These are phyloP conservation scores for Phytophthora melonis DNA, from an alignment of 352 stramenopile species.

Conservation along the genomic window DNA sequence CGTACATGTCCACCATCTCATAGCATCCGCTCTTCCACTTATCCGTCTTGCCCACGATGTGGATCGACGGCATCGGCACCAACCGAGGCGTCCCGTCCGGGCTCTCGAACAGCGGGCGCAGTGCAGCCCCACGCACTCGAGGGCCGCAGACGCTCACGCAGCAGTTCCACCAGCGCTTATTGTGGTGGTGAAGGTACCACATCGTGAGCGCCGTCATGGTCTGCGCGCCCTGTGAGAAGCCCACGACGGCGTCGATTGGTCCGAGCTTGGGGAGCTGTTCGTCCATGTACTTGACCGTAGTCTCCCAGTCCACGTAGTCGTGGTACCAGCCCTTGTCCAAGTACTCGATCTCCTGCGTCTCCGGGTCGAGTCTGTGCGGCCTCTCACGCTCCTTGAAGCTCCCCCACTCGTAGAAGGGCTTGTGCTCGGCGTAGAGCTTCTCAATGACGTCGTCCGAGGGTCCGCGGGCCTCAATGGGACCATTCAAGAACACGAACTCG, in stretches of 20 bases:
- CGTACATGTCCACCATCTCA: slow-evolving; percentile 56
- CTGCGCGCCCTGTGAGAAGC: slow-evolving; percentile 76
- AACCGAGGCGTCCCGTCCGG: slow-evolving; percentile 35
- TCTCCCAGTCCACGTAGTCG: slow-evolving; percentile 56
- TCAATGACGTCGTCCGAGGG: slow-evolving; percentile 59
- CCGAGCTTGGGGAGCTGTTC: slow-evolving; percentile 51
- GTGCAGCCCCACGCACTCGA: slow-evolving; percentile 32
- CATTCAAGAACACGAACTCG: slow-evolving; percentile 72
- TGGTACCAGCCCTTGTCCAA: slow-evolving; percentile 55
- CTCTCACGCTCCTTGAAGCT: slow-evolving; percentile 39
- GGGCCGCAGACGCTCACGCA: slow-evolving; percentile 55
- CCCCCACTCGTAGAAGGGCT: slow-evolving; percentile 64
- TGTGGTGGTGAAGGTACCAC: slow-evolving; percentile 47
- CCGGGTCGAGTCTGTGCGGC: slow-evolving; percentile 25
- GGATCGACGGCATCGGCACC: slow-evolving; percentile 69
- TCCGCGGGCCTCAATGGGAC: slow-evolving; percentile 49
- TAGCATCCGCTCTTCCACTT: slow-evolving; percentile 49
- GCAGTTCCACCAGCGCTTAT: slow-evolving; percentile 56
- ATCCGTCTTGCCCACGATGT: slow-evolving; percentile 70
- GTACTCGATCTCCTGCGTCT: slow-evolving; percentile 35
- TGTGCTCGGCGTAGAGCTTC: slow-evolving; percentile 50
- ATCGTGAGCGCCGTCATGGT: slow-evolving; percentile 58
- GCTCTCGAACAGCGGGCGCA: slow-evolving; percentile 53
- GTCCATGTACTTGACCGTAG: slow-evolving; percentile 56
- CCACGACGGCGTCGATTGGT: slow-evolving; percentile 67